Conservation (phyloP, 352 stramenopile species). For the Lagenidium giganteum region DNA sequence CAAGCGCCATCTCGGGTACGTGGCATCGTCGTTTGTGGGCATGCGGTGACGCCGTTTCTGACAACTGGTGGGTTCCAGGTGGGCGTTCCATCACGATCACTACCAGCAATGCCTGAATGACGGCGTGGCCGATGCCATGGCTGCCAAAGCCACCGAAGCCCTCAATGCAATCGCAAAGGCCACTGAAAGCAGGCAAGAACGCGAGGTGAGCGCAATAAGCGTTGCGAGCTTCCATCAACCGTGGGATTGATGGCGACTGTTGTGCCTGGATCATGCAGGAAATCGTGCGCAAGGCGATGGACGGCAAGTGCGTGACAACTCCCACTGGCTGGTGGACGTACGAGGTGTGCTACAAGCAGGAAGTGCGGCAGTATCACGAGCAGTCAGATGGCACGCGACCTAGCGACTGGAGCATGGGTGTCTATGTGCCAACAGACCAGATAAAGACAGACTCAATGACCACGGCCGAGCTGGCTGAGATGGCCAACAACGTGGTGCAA, state of each 20-base stretch:
- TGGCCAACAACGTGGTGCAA: conserved; percentile 50
- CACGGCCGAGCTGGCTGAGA: no score
- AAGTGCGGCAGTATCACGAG: conserved; percentile 81
- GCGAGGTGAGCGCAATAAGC: no score
- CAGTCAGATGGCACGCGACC: conserved; percentile 60
- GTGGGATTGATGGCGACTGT: background rate
- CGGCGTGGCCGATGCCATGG: conserved; percentile 44
- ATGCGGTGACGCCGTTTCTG: no score
- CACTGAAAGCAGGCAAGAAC: conserved; percentile 18
- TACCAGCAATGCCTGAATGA: conserved; percentile 63
- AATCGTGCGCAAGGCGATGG: conserved; percentile 45
- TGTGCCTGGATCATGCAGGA: conserved; percentile 3
- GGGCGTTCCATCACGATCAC: conserved; percentile 80
- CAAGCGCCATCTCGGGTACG: conserved; percentile 71
- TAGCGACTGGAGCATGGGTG: conserved; percentile 83
- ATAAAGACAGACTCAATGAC: conserved; percentile 14
- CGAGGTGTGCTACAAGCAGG: conserved; percentile 72
- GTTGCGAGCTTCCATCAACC: no score
- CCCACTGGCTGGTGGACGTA: conserved; percentile 82
- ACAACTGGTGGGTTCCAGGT: no score
- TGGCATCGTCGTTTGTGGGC: no score
- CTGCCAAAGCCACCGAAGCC: conserved; percentile 32
- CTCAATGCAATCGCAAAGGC: conserved; percentile 18
- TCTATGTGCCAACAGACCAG: conserved; percentile 33
- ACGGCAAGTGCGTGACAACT: conserved; percentile 50